These are phyloP conservation scores for Hortiboletus flavorubellus DNA, from an alignment of 768 basidiomycete species.

Conservation along the genomic window DNA sequence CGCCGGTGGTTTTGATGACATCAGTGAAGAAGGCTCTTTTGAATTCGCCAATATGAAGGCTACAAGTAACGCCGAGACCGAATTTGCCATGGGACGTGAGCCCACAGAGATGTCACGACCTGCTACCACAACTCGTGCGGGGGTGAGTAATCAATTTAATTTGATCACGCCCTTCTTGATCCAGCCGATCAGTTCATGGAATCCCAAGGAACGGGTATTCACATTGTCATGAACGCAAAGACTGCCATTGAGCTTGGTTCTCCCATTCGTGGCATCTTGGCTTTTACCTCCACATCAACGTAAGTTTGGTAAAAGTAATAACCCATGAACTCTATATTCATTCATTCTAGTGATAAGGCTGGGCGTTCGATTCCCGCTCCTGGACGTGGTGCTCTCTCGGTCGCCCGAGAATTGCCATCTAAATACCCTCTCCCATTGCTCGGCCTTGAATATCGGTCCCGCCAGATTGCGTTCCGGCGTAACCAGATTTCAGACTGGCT, in stretches of 20 bases:
- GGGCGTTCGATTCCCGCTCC: conserved; percentile 98
- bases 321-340: conserved; percentile 2
- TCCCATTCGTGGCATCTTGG: conserved; percentile 90
- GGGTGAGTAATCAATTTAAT: conserved; percentile 48
- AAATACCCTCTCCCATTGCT: conserved; percentile 79
- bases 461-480: conserved; percentile 94
- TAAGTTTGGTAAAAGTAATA: conserved; percentile 38
- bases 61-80: conserved; percentile 93
- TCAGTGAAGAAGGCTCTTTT: conserved; percentile 96
- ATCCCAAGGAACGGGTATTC: conserved; percentile 92
- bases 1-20: conserved; percentile 96
- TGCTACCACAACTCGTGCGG: conserved; percentile 92
- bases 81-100: conserved; percentile 98
- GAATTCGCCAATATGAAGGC: conserved; percentile 99
- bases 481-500: conserved; percentile 95
- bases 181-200: conserved; percentile 79
- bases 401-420: conserved; percentile 81
- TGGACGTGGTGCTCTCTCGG: conserved; percentile 85
- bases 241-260: conserved; percentile 93
- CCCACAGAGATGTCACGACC: conserved; percentile 99
- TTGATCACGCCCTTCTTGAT: neutral
- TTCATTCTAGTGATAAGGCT: conserved; percentile 79
- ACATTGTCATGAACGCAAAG: conserved; percentile 95
- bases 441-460: conserved; percentile 82
- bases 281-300: conserved; percentile 96